These are phyloP conservation scores for Ascochyta pisi DNA, from an alignment of 2,329 filamentous ascomycete genomes.

Conservation along the genomic window DNA sequence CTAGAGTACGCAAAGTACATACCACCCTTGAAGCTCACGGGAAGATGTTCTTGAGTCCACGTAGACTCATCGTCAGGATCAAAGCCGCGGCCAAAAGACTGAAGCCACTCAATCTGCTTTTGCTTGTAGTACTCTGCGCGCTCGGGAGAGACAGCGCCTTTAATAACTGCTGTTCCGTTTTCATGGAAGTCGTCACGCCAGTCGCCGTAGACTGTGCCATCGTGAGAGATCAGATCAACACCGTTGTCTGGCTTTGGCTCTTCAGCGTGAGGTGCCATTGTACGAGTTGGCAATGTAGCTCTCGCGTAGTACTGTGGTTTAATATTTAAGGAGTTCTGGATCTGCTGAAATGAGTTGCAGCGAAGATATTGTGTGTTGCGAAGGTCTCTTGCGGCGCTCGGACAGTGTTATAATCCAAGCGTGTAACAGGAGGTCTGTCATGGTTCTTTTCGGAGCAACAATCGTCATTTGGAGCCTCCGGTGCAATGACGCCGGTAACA, in stretches of 20 bases:
- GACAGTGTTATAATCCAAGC: no score
- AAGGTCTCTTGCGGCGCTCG: no score
- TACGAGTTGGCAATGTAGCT: not conserved
- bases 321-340: no score
- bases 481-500: no score
- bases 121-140: constrained; percentile 51
- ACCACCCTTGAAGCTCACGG: constrained; percentile 52
- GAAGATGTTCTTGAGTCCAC: constrained; percentile 48
- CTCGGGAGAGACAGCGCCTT: constrained; percentile 49
- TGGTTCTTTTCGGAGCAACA: not conserved
- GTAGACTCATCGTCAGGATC: constrained; percentile 45
- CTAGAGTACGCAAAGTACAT: constrained; percentile 52
- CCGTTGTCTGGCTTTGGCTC: constrained; percentile 23
- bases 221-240: constrained; percentile 24
- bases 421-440: no score
- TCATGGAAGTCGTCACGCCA: constrained; percentile 54
- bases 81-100: constrained; percentile 52
- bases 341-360: no score
- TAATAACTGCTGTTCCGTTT: constrained; percentile 53
- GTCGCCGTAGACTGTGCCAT: constrained; percentile 34
- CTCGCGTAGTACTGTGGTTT: not conserved
- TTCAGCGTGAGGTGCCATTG: constrained; percentile 28
- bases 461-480: not conserved
- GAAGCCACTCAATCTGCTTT: constrained; percentile 53
- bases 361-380: no score